Conservation (phyloP, 116 monocot species). For the Zostera marina region DNA sequence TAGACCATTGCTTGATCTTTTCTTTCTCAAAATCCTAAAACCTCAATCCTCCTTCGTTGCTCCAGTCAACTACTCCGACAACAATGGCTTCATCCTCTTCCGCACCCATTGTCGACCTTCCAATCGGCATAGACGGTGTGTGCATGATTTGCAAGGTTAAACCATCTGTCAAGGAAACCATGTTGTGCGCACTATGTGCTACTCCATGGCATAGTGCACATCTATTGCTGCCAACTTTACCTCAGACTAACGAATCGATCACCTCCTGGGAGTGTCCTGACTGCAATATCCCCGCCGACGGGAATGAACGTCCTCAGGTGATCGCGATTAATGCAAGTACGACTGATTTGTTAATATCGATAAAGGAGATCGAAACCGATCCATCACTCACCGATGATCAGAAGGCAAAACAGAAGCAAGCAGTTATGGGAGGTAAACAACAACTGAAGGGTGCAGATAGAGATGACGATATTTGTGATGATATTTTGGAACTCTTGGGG, state of each 20-base stretch:
- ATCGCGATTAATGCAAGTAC: constrained; percentile 3
- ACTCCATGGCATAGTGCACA: constrained; percentile 88
- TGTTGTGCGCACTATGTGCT: constrained; percentile 58
- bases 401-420: constrained; percentile 72
- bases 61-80: not conserved
- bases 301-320: not conserved
- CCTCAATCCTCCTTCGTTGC: not conserved
- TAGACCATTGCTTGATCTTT: too few relatives aligned
- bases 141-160: constrained; percentile 72
- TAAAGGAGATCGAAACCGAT: constrained; percentile 68
- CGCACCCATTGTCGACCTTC: constrained; percentile 34
- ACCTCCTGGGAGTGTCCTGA: constrained; percentile 79
- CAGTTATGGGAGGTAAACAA: constrained; percentile 10
- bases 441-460: constrained; percentile 8
- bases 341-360: constrained; percentile 28
- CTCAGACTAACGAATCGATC: constrained; percentile 17
- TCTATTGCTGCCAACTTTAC: constrained; percentile 32
- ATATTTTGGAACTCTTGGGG: constrained; percentile 41
- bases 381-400: constrained; percentile 39
- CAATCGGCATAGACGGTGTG: constrained; percentile 73
- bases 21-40: too few relatives aligned
- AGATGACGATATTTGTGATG: constrained; percentile 7
- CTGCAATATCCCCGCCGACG: constrained; percentile 17
- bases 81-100: not conserved
- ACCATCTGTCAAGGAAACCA: constrained; percentile 29